Evolutionary conservation across 176 grass and related monocot genomes (phyloP), one percentile per base, ranked within the genome.

Genomic region (Musa troglodytarum): DNA sequence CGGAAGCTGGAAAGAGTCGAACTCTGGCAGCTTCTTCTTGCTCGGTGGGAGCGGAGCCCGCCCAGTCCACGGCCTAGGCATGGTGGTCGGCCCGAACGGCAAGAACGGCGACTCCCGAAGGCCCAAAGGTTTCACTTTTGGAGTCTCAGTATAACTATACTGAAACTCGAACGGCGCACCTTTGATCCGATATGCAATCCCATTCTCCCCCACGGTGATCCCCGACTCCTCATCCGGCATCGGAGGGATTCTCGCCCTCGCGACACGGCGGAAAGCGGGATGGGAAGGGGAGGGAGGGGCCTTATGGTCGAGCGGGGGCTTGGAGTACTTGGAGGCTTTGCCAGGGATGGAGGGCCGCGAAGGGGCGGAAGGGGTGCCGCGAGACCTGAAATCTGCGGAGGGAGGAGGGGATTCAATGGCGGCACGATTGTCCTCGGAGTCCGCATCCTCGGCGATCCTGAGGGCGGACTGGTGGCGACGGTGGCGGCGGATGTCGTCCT

Each of bases 101-200:
- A 91, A 75, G 69, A 83, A 97, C n/a, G 83, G 77, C 6, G 83
- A 71, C 87, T 93, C 90, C 24, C 90, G 82, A 10, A 97, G 88
- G 17, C 88, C 88, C 14, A 93, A 76, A 1, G 93, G 93, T 64
- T 92, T 87, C 2, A 85, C 82, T 75, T 86, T 85, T 0, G 93
- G 93, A 11, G 90, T 81, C 67, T 97, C 93, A 1, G 93, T 97
- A 82, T 97, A 97, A 57, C 93, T 97, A 52, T 97, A 97, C 83
- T 93, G 93, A 63, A 97, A 97, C 72, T 90, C 93, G 64, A 97
- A 97, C 0, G 93, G 93, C 49, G 93, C 93, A 63, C 83, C 87
- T 15, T 87, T 76, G 29, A 97, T 77, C 82, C 28, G 84, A 64
- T 97, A 97, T 0, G 85, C 50, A 22, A 97, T 63, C 52, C 93